Base-by-base conservation (phyloP, 306 rosid species). In the Hylodesmum podocarpum region DNA sequence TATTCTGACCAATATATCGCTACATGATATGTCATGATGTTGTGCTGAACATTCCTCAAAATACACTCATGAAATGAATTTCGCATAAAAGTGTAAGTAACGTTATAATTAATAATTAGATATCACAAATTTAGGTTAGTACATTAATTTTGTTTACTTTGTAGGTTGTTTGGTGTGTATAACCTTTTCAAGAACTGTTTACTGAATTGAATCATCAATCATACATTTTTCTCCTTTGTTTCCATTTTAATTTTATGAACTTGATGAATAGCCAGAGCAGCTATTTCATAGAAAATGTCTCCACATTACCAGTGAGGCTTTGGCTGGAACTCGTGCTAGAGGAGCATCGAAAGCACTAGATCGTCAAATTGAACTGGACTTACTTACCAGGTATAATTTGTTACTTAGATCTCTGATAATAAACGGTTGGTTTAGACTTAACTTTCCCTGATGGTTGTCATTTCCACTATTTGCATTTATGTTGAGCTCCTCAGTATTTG, bases 241-340 rank as follows among this genome's bases (percentile, higher is more conserved):
- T 72, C 80, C 79, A 66, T 77, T 80, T 78, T 89, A 70, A 84
- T 85, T 86, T 25, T 54, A 87, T 85, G 76, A 85, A 79, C 79
- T 86, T 81, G 87, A 85, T 82, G 76, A 87, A 90, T 84, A 95
- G 99, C 99, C 99, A 80, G 99, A 95, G 93, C 96, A 86, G 84
- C 92, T 95, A 82, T 95, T 95, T 89, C 97, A 86, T 84, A 90
- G 99, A 92, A 93, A 91, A 87, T 71, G 84, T 62, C 97, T 90
- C 73, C 77, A 70, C 81, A 87, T 95, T 49, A 88, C 84, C 57
- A 92, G 99, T 34, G 97, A 95, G 69, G 99, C 97, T 71, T 83
- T 92, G 85, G 99, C 99, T 79, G 99, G 90, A 85, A 95, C 99
- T 74, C 96, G 99, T 55, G 97, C 92, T 41, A 89, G 97, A 87